Base-by-base conservation (phyloP, 2,329 filamentous ascomycete genomes). In the Diaporthe capsici region DNA sequence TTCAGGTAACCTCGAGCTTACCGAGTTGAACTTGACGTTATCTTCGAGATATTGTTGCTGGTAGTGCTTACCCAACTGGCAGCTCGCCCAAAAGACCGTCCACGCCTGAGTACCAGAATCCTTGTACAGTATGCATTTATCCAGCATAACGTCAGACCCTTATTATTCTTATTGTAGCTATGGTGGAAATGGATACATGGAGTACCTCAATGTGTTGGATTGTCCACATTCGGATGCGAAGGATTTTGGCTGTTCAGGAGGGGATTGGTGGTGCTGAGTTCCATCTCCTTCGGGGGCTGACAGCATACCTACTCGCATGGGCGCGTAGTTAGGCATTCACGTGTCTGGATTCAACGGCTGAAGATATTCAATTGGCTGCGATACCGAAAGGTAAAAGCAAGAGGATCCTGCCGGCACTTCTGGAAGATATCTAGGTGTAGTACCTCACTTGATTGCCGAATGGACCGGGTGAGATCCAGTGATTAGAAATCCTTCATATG, bases 11-110 rank as follows among this genome's bases (percentile, higher is more conserved):
- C 28, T 9, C 31, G 34, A 57, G 53, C 53, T 57, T 57, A 57
- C 53, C 31, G 13, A 2, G 25, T 34, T 10, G 2, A 31, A 1
- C 20, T 31, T 34, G 28, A 31, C 25, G 53, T 31, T 57, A 15
- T 57, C 53, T 57, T 57, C 25, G 13, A 31, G 13, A 31, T 34
- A 57, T 20, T 57, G 53, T 31, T 57, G 53, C 53, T 57, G 28
- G 6, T 34, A 57, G 53, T 57, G 53, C 53, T 57, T 57, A 57
- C 53, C 53, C 53, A 34, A 28, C 53, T 57, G 53, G 53, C 53
- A 31, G 28, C 25, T 13, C 25, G 53, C 25, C 53, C 25, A 57
- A 55, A 5, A 20, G 25, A 7, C 5, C 28, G 13, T 57, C 13
- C 20, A 57, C 53, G 3, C 15, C 53, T 31, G 9, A 57, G 15